Conservation (phyloP, 495 filamentous ascomycete genomes). For the Penicillium lividum region DNA sequence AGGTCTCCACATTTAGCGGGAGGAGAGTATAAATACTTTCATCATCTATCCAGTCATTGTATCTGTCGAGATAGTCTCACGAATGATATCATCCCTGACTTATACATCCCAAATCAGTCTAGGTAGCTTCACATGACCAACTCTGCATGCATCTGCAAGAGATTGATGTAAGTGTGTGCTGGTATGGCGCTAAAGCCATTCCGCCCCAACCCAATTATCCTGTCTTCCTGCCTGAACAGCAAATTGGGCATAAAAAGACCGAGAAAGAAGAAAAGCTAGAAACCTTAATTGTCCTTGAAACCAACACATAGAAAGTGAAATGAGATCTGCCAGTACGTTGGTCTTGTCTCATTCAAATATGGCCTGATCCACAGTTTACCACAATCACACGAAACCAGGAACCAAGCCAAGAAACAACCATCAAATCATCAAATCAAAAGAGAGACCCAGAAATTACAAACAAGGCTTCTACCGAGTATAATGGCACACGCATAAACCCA, state of each 20-base stretch:
- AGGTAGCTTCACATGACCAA: slow-evolving; percentile 37
- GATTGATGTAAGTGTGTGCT: slow-evolving; percentile 29
- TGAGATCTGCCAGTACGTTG: not conserved
- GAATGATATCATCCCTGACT: not conserved
- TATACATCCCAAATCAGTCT: not conserved
- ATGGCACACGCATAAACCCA: slow-evolving; percentile 6
- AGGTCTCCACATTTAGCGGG: too few species aligned
- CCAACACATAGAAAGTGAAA: not conserved
- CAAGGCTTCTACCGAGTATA: slow-evolving; percentile 4
- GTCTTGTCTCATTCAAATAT: slow-evolving; percentile 6
- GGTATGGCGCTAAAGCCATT: slow-evolving; percentile 24
- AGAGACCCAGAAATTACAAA: not conserved
- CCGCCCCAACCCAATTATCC: slow-evolving; percentile 10
- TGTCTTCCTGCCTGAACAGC: slow-evolving; percentile 16
- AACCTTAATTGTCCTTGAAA: not conserved
- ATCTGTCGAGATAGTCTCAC: not conserved
- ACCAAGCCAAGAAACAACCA: not conserved
- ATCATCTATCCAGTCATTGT: not conserved
- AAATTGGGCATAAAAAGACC: slow-evolving; percentile 21
- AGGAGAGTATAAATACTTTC: too few species aligned
- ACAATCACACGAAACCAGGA: not conserved
- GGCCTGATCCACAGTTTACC: slow-evolving; percentile 4
- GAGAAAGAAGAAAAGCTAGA: not conserved
- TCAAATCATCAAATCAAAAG: not conserved
- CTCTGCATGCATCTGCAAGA: slow-evolving; percentile 44